phyloP scores from a whole-genome alignment of 768 basidiomycete genomes.

The Hypholoma fasciculare region DNA sequence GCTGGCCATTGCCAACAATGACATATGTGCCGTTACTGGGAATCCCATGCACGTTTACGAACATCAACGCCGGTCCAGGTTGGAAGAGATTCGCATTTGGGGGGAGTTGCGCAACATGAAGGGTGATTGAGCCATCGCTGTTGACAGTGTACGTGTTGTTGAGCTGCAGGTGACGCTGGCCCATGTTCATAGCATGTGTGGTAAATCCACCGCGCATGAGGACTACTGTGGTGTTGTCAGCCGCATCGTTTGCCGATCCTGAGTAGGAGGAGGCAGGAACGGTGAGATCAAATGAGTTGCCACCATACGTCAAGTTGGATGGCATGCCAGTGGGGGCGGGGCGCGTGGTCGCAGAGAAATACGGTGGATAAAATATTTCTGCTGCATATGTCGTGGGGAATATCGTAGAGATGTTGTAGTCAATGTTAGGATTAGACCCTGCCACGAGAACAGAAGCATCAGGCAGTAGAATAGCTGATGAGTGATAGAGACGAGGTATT shows the following conservation, averaged over 20 bases:
- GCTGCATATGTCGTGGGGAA: constrained; percentile 81
- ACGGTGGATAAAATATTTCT: constrained; percentile 91
- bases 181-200: constrained; percentile 88
- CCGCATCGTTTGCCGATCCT: constrained; percentile 67
- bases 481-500: constrained; percentile 89
- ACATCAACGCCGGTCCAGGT: constrained; percentile 86
- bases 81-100: constrained; percentile 85
- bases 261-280: constrained; percentile 67
- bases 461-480: constrained; percentile 84
- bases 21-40: constrained; percentile 79
- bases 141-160: constrained; percentile 85
- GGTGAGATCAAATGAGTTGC: constrained; percentile 72
- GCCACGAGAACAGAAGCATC: constrained; percentile 86
- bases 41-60: constrained; percentile 81
- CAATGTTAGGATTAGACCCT: constrained; percentile 92
- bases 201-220: constrained; percentile 85
- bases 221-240: constrained; percentile 73
- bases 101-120: constrained; percentile 82
- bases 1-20: constrained; percentile 75
- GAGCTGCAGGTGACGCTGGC: constrained; percentile 78
- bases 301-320: constrained; percentile 80
- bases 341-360: constrained; percentile 69
- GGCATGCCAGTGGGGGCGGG: constrained; percentile 75
- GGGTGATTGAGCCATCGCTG: constrained; percentile 68
- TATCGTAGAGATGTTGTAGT: constrained; percentile 61